Percentiles rank a stretch among this genome's conserved stretches.
These are phyloP conservation scores for Hammondia hammondi DNA, from an alignment of 169 alveolate species.

Conservation along the genomic window DNA sequence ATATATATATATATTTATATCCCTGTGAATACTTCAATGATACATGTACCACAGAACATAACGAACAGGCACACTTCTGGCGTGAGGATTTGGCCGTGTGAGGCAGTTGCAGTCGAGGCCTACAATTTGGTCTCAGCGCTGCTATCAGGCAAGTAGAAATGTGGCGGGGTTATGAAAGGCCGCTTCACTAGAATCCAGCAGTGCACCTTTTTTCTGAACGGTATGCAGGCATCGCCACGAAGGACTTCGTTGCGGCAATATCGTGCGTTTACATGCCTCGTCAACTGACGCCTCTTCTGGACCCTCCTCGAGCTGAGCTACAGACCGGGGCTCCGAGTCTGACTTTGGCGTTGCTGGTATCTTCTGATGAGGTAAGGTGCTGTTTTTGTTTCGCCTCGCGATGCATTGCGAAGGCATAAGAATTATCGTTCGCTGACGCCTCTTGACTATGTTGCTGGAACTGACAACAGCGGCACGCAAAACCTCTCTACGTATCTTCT, in stretches of 20 bases:
- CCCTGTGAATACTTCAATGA: no score
- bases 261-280: conserved; percentile 21
- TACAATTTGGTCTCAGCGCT: no score
- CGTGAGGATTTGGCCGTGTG: no score
- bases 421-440: no score
- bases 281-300: neutral
- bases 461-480: no score
- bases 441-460: no score
- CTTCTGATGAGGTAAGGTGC: neutral
- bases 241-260: neutral
- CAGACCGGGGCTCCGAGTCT: neutral
- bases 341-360: neutral
- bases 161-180: neutral
- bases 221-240: neutral
- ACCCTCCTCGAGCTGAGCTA: conserved; percentile 4
- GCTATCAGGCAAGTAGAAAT: no score
- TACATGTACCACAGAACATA: no score
- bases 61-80: no score
- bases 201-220: neutral
- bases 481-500: no score
- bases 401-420: neutral
- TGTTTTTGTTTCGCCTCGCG: neutral
- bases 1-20: no score
- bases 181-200: neutral
- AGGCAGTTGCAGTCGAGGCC: no score